Evolutionary conservation across 441 rosid species (phyloP).

Genomic region (Geranium incanum): DNA sequence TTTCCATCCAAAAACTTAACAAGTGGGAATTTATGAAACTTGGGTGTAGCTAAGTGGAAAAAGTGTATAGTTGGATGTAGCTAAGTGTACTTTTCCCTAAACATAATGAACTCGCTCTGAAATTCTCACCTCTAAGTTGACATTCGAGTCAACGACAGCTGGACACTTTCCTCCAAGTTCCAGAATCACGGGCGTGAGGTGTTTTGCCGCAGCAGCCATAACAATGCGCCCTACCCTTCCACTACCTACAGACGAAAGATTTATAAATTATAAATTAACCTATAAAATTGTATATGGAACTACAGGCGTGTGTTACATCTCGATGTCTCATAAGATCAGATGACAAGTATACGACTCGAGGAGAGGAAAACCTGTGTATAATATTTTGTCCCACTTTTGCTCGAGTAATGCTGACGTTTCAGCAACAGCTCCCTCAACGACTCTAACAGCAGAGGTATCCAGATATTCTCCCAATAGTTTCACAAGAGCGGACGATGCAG

Average conservation of each 20-base stretch:
- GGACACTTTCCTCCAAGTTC: conserved; percentile 80
- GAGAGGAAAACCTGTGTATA: conserved; percentile 48
- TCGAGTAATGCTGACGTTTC: conserved; percentile 53
- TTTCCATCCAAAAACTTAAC: too few species aligned
- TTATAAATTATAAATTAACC: neutral
- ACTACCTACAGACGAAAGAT: conserved; percentile 35
- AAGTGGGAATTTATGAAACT: too few species aligned
- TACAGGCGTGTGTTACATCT: too few species aligned
- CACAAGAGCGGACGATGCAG: conserved; percentile 42
- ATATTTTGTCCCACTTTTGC: conserved; percentile 64
- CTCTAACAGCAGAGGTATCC: conserved; percentile 38
- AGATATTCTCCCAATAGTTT: conserved; percentile 39
- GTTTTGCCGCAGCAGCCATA: conserved; percentile 60
- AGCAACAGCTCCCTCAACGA: conserved; percentile 49
- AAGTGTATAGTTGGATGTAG: too few species aligned
- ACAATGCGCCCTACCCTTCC: conserved; percentile 52
- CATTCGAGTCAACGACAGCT: conserved; percentile 49
- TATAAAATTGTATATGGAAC: too few species aligned
- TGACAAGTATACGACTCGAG: neutral
- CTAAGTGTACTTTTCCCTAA: too few species aligned
- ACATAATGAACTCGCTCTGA: neutral
- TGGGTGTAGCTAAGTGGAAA: too few species aligned
- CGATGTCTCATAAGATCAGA: too few species aligned
- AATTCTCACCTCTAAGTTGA: conserved; percentile 41
- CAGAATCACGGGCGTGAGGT: conserved; percentile 56